Conservation (phyloP, 768 basidiomycete species). For the Boletus edulis region DNA sequence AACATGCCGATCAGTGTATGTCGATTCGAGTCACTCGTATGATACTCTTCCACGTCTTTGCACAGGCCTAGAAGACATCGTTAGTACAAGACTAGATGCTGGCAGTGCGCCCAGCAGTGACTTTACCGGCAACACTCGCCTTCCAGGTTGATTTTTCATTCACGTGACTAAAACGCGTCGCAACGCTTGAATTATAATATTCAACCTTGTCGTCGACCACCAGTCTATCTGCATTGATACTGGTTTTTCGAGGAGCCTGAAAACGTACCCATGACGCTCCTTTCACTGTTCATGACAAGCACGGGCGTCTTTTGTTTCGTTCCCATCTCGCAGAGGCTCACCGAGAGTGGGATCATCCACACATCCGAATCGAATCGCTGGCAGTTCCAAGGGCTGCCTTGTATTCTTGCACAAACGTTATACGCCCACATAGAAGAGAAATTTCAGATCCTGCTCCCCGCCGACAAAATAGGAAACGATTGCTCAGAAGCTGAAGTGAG, state of each 20-base stretch:
- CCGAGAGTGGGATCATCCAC: slow-evolving; percentile 20
- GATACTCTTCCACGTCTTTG: no score
- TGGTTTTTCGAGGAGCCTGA: neutral
- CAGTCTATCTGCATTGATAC: neutral
- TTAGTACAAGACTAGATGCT: no score
- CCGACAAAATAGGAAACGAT: neutral
- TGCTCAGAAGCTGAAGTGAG: slow-evolving; percentile 6
- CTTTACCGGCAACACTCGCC: no score
- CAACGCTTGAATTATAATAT: no score
- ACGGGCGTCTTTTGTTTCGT: slow-evolving; percentile 27
- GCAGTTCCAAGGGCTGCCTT: neutral
- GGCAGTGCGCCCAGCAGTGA: no score
- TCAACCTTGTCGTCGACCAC: neutral
- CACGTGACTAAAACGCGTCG: slow-evolving; percentile 22
- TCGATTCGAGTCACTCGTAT: no score
- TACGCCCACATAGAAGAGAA: neutral
- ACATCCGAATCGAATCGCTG: neutral
- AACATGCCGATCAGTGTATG: no score
- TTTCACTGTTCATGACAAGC: slow-evolving; percentile 23
- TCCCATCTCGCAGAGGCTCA: slow-evolving; percentile 24
- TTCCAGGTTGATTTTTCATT: neutral
- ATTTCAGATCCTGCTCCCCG: neutral
- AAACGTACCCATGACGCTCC: slow-evolving; percentile 16
- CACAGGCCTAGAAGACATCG: no score
- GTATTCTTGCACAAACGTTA: neutral